phyloP scores from a whole-genome alignment of 345 rosid species.

The Isatis tinctoria region DNA sequence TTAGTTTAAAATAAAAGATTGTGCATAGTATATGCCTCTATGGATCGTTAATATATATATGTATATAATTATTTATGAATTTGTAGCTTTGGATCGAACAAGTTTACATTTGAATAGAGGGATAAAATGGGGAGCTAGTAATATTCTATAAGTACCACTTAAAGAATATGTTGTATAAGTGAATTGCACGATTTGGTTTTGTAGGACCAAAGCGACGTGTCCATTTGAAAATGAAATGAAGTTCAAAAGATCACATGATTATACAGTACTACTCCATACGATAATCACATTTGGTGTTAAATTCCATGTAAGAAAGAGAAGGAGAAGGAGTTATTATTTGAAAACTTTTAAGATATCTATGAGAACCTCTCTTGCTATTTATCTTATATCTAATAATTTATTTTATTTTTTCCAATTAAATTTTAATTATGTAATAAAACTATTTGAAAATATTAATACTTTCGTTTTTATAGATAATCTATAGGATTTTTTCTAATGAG shows the following conservation, averaged over 20 bases:
- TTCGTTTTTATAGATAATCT: too few species aligned
- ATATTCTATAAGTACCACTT: not conserved
- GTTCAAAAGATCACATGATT: not conserved
- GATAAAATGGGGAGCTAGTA: constrained; percentile 6
- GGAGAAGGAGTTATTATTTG: too few species aligned
- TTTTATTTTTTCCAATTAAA: too few species aligned
- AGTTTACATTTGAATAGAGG: not conserved
- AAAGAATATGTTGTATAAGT: not conserved
- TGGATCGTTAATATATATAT: not conserved
- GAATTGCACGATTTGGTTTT: constrained; percentile 22
- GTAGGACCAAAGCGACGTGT: constrained; percentile 9
- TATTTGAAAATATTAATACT: too few species aligned
- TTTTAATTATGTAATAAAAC: too few species aligned
- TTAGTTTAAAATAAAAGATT: not conserved
- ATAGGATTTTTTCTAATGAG: too few species aligned
- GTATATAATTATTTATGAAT: not conserved
- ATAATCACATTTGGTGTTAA: too few species aligned
- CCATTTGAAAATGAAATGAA: not conserved
- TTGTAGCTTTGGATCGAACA: constrained; percentile 17
- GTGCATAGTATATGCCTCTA: not conserved
- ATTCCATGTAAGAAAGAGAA: too few species aligned
- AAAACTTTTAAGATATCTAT: too few species aligned
- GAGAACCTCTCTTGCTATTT: too few species aligned
- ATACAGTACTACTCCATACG: too few species aligned
- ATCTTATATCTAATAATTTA: too few species aligned